A percentile compares a stretch with the other conserved stretches of the same genome.
Conservation (phyloP, 2,329 filamentous ascomycete species). For the Sporothrix inflata region DNA sequence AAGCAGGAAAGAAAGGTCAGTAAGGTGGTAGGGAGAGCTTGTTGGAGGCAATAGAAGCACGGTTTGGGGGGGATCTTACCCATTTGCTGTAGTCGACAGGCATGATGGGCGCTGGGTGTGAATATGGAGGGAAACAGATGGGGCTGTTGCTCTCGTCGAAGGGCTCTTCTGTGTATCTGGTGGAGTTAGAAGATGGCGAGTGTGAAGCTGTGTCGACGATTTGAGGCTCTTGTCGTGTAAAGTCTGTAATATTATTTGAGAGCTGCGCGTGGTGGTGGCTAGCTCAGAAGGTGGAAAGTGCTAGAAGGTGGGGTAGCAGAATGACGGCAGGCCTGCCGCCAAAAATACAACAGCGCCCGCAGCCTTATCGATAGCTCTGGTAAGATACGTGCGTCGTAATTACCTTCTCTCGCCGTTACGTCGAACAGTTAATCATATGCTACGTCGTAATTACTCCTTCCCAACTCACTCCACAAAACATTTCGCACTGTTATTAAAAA, state of each 20-base stretch:
- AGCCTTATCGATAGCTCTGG: conserved; percentile 29
- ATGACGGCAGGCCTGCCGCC: neutral
- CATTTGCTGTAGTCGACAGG: conserved; percentile 66
- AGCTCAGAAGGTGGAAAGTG: conserved; percentile 25
- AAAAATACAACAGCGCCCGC: neutral
- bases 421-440: too few relatives aligned
- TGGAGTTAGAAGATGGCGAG: too few relatives aligned
- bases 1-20: conserved; percentile 34
- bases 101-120: conserved; percentile 43
- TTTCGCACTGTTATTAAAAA: neutral
- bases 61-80: conserved; percentile 46
- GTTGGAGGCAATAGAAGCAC: neutral
- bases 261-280: neutral
- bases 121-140: neutral
- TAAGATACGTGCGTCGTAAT: too few relatives aligned
- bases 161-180: too few relatives aligned
- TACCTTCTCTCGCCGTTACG: too few relatives aligned
- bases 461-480: neutral
- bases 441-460: too few relatives aligned
- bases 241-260: neutral
- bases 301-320: conserved; percentile 28
- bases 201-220: neutral
- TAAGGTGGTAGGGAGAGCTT: neutral
- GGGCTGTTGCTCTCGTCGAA: neutral
- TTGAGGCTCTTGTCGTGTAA: conserved; percentile 21